These are phyloP conservation scores for Didymella pinodella DNA, from an alignment of 2,329 filamentous ascomycete species.

Conservation along the genomic window DNA sequence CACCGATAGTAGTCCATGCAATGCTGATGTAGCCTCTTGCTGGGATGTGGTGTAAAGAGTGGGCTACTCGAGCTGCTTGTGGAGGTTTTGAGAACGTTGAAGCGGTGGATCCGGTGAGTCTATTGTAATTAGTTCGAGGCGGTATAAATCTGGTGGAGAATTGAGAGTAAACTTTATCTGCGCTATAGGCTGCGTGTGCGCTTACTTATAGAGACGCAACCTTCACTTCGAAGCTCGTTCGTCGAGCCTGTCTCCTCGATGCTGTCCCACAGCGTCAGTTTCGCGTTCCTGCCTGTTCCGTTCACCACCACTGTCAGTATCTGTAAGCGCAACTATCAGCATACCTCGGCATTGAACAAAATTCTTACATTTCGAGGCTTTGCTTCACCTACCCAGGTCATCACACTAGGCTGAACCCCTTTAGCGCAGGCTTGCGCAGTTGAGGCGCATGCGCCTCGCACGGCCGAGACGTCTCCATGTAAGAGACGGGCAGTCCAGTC, in stretches of 20 bases:
- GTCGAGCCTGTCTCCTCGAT: neutral
- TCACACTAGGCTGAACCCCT: neutral
- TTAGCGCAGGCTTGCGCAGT: neutral
- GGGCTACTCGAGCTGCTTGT: neutral
- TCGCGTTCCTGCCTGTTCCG: neutral
- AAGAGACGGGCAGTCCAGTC: neutral
- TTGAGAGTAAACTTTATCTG: neutral
- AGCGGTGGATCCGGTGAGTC: neutral
- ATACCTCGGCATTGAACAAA: neutral
- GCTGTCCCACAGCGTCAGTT: neutral
- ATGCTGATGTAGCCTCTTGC: neutral
- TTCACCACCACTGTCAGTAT: neutral
- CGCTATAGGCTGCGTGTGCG: neutral
- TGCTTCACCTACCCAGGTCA: neutral
- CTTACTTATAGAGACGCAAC: neutral
- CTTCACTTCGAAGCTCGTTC: neutral
- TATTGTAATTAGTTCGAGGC: neutral
- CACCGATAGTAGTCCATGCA: slow-evolving; percentile 41
- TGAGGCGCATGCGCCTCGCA: neutral
- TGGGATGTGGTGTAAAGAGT: neutral
- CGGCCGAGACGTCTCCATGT: neutral
- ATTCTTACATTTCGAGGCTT: neutral
- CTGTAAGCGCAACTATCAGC: neutral
- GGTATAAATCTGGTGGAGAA: no score
- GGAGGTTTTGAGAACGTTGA: neutral